Conservation (phyloP, 305 asterid species). For the Solanum hybrid region DNA sequence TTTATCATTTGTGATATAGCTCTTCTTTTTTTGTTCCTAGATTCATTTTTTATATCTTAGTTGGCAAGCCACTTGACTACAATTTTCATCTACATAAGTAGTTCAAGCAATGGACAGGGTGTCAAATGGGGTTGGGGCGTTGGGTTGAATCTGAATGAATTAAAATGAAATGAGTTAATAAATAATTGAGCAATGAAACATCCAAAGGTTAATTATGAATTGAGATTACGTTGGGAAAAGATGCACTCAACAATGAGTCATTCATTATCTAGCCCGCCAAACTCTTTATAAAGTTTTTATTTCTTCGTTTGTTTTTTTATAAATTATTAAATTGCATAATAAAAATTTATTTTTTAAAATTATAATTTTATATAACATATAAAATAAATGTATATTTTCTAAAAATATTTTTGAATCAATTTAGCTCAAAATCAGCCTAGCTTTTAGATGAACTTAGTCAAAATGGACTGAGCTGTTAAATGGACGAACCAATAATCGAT, state of each 20-base stretch:
- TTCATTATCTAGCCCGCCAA: neutral
- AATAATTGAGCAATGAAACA: neutral
- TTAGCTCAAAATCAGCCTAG: neutral
- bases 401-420: neutral
- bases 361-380: neutral
- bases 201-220: neutral
- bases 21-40: neutral
- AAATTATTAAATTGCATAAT: neutral
- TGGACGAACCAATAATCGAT: neutral
- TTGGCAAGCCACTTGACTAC: neutral
- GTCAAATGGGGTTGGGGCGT: neutral
- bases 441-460: neutral
- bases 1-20: neutral
- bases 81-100: neutral
- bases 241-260: neutral
- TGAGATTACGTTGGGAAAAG: neutral
- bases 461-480: neutral
- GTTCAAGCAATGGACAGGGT: neutral
- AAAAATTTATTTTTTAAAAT: neutral
- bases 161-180: neutral
- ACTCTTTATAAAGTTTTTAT: neutral
- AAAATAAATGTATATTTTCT: neutral
- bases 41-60: neutral
- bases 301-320: neutral
- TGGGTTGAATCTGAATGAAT: neutral